These are phyloP conservation scores for Trichoderma polysporum DNA, from an alignment of 2,329 filamentous ascomycete species.

Conservation along the genomic window DNA sequence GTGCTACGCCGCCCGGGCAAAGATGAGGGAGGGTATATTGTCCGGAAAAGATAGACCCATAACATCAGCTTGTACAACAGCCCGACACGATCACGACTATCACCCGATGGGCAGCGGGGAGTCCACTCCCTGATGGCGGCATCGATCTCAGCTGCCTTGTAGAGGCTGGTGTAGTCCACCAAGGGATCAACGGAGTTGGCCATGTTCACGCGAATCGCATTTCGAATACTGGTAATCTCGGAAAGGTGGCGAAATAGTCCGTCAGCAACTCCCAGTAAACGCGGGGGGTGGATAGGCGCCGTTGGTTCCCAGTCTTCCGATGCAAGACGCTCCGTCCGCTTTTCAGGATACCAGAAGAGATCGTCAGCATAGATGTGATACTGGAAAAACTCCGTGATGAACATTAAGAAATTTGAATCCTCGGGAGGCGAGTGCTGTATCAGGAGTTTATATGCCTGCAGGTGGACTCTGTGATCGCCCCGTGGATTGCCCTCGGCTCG, in stretches of 20 bases:
- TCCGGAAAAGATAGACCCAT: constrained; percentile 63
- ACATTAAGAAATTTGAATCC: constrained; percentile 63
- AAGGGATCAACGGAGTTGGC: constrained; percentile 60
- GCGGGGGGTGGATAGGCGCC: constrained; percentile 46
- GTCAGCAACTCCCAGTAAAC: constrained; percentile 78
- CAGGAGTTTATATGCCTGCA: constrained; percentile 71
- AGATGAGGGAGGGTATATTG: constrained; percentile 55
- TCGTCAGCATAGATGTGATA: constrained; percentile 74
- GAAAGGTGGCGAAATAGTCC: constrained; percentile 77
- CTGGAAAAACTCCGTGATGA: constrained; percentile 77
- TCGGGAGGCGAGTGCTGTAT: constrained; percentile 61
- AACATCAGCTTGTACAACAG: constrained; percentile 65
- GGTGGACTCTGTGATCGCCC: constrained; percentile 77
- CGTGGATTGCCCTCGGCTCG: constrained; percentile 54
- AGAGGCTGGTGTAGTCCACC: constrained; percentile 71
- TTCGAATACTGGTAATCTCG: constrained; percentile 74
- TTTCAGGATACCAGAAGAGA: constrained; percentile 51
- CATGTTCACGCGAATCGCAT: constrained; percentile 70
- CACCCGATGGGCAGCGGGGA: constrained; percentile 59
- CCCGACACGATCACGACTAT: constrained; percentile 56
- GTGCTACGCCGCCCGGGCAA: constrained; percentile 33
- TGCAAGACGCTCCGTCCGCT: constrained; percentile 38
- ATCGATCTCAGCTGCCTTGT: constrained; percentile 73
- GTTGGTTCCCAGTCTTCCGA: constrained; percentile 46
- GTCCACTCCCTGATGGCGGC: constrained; percentile 72